Conservation (phyloP, 805 yeast species). For the Cyberlindnera galapagoensis region DNA sequence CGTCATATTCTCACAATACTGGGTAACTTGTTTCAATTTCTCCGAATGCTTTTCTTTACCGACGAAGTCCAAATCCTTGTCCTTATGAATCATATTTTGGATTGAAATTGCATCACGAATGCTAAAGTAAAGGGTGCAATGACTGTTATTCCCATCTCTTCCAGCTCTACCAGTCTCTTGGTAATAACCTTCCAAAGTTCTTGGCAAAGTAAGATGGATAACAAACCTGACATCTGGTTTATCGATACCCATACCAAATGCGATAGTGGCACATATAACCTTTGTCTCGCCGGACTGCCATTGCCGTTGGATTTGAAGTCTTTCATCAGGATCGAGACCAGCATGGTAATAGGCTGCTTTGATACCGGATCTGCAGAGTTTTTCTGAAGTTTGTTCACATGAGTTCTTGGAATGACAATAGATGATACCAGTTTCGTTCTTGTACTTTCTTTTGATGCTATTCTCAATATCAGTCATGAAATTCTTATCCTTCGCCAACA, state of each 20-base stretch:
- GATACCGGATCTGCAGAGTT: conserved; percentile 55
- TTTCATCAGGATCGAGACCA: conserved; percentile 78
- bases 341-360: conserved; percentile 81
- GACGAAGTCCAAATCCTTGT: conserved; percentile 52
- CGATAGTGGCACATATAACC: conserved; percentile 94
- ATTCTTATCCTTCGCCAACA: conserved; percentile 55
- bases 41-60: conserved; percentile 73
- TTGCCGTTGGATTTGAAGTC: conserved; percentile 59
- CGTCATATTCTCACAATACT: conserved; percentile 83
- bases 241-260: conserved; percentile 99
- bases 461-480: conserved; percentile 50
- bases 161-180: conserved; percentile 99
- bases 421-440: conserved; percentile 72
- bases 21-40: conserved; percentile 76
- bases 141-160: conserved; percentile 80
- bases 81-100: conserved; percentile 72
- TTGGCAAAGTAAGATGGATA: conserved; percentile 79
- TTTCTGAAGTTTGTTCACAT: conserved; percentile 75
- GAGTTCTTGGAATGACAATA: conserved; percentile 88
- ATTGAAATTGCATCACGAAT: conserved; percentile 74
- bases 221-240: conserved; percentile 93
- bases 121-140: conserved; percentile 77
- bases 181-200: conserved; percentile 91
- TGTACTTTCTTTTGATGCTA: conserved; percentile 45
- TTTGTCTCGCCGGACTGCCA: conserved; percentile 77